phyloP scores from a whole-genome alignment of 352 stramenopile genomes.

The Pythium rhizo-oryzae region DNA sequence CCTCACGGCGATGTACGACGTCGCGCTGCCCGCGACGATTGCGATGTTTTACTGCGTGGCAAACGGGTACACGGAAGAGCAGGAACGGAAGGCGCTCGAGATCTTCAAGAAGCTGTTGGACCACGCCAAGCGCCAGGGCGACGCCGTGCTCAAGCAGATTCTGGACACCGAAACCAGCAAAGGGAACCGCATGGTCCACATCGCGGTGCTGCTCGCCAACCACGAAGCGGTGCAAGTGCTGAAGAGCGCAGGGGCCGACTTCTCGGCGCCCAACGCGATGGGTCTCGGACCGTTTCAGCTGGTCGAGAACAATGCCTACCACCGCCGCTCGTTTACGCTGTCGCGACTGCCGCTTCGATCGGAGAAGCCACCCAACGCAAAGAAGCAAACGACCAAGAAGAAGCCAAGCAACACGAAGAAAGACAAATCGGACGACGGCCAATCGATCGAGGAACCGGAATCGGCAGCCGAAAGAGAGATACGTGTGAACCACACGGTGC shows the following conservation, averaged over 20 bases:
- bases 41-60: slow-evolving; percentile 52
- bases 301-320: slow-evolving; percentile 62
- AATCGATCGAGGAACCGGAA: slow-evolving; percentile 8
- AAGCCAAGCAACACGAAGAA: slow-evolving; percentile 2
- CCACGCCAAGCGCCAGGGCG: slow-evolving; percentile 36
- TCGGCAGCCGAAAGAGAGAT: slow-evolving; percentile 24
- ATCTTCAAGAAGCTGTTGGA: slow-evolving; percentile 47
- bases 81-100: slow-evolving; percentile 39
- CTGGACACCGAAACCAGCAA: slow-evolving; percentile 45
- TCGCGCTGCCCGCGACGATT: slow-evolving; percentile 44
- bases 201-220: slow-evolving; percentile 51
- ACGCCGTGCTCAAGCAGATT: slow-evolving; percentile 34
- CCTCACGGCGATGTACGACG: slow-evolving; percentile 35
- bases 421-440: not conserved
- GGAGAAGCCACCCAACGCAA: slow-evolving; percentile 9
- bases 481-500: slow-evolving; percentile 13
- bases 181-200: slow-evolving; percentile 52
- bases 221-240: slow-evolving; percentile 49
- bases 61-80: slow-evolving; percentile 52
- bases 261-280: slow-evolving; percentile 32
- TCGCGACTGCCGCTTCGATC: slow-evolving; percentile 34
- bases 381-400: slow-evolving; percentile 22
- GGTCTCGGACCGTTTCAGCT: slow-evolving; percentile 47
- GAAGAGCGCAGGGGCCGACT: slow-evolving; percentile 33
- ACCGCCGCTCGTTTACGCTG: slow-evolving; percentile 45